Evolutionary conservation across 306 rosid species (phyloP).

Genomic region (Oemleria cerasiformis): DNA sequence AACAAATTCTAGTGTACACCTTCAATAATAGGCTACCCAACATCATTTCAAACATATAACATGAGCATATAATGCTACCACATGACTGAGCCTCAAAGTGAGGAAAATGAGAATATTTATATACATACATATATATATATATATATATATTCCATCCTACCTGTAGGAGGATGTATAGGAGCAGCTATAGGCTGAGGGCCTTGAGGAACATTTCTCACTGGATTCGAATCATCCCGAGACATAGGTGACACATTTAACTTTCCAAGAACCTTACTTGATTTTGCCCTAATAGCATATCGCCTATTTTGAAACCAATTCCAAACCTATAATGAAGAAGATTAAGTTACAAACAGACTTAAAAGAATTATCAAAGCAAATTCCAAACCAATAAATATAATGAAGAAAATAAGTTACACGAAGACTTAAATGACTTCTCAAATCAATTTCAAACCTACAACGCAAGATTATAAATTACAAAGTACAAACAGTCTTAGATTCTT

Average conservation of each 20-base stretch:
- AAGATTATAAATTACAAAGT: background rate
- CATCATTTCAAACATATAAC: slow-evolving; percentile 10
- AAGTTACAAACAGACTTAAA: slow-evolving; percentile 16
- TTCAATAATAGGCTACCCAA: slow-evolving; percentile 4
- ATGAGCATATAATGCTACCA: slow-evolving; percentile 1
- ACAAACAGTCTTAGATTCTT: background rate
- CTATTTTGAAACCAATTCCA: slow-evolving; percentile 99
- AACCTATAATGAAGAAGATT: slow-evolving; percentile 46
- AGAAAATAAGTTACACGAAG: background rate
- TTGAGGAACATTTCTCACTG: slow-evolving; percentile 62
- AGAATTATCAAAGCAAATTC: slow-evolving; percentile 14
- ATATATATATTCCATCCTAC: slow-evolving; percentile 35
- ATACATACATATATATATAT: background rate
- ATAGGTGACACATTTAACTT: slow-evolving; percentile 73
- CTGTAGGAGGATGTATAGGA: slow-evolving; percentile 67
- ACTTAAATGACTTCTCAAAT: background rate
- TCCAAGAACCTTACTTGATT: slow-evolving; percentile 70
- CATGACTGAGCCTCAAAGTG: slow-evolving; percentile 1
- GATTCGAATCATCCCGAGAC: slow-evolving; percentile 62
- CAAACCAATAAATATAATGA: background rate
- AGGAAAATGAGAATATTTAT: slow-evolving; percentile 13
- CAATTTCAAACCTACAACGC: slow-evolving; percentile 1
- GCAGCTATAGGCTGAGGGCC: slow-evolving; percentile 62
- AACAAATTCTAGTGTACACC: slow-evolving; percentile 17
- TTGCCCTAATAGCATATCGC: slow-evolving; percentile 89